phyloP scores from a whole-genome alignment of 202 grass and related monocot species.

The Cymbopogon flexuosus region DNA sequence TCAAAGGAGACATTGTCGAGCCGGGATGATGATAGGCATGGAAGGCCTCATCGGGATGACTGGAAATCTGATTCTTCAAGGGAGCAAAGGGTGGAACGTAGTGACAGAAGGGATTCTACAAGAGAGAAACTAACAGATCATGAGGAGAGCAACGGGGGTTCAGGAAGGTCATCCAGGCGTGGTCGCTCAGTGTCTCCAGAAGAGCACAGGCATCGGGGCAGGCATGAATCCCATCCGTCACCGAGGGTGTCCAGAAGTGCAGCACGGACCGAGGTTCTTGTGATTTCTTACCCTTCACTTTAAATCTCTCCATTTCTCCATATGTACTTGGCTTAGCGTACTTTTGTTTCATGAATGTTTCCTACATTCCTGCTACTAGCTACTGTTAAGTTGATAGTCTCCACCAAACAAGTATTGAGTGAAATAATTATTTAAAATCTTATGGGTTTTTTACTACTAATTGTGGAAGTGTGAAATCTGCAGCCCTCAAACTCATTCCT shows the following conservation, averaged over 20 bases:
- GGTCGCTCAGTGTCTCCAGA: slow-evolving; percentile 53
- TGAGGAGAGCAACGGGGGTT: slow-evolving; percentile 38
- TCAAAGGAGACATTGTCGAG: slow-evolving; percentile 31
- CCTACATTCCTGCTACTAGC: neutral
- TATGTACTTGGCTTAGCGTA: neutral
- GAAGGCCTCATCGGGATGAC: slow-evolving; percentile 32
- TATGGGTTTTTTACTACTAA: slow-evolving; percentile 28
- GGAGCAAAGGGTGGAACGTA: slow-evolving; percentile 34
- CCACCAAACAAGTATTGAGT: neutral
- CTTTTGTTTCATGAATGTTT: slow-evolving; percentile 14
- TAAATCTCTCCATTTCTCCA: neutral
- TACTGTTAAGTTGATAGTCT: neutral
- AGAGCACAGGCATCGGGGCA: slow-evolving; percentile 34
- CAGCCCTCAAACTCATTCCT: neutral
- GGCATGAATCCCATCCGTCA: slow-evolving; percentile 37
- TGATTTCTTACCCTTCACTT: slow-evolving; percentile 27
- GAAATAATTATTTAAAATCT: neutral
- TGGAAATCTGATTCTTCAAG: slow-evolving; percentile 25
- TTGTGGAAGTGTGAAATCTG: neutral
- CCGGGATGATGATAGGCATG: slow-evolving; percentile 26
- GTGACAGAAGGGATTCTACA: slow-evolving; percentile 29
- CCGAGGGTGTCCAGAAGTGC: slow-evolving; percentile 34
- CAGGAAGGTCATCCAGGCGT: slow-evolving; percentile 41
- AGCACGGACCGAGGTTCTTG: slow-evolving; percentile 48
- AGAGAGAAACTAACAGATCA: slow-evolving; percentile 24